Base-by-base conservation (phyloP, 2,329 filamentous ascomycete genomes). In the Verticillium zaregamsianum region DNA sequence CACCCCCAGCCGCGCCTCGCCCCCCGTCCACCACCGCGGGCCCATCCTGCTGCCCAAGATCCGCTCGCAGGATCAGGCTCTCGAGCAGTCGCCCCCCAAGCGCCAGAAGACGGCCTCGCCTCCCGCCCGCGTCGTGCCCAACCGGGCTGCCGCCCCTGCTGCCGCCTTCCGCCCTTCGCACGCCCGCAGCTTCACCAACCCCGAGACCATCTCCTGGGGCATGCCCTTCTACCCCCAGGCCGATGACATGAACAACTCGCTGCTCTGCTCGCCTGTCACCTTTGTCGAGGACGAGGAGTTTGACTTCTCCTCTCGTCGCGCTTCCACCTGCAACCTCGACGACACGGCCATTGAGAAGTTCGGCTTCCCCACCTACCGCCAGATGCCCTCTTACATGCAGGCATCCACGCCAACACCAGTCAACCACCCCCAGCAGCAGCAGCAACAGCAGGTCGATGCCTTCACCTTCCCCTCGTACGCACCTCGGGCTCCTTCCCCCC, bases 1-100 rank as follows among this genome's bases (percentile, higher is more conserved):
- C 59, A 93, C 90, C 14, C 90, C 91, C 45, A 78, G 82, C 49
- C 79, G 82, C 59, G 84, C 83, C 59, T 82, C 84, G 66, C 90
- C 90, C 37, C 90, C 91, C 63, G 85, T 93, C 68, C 85, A 88
- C 64, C 89, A 92, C 64, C 89, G 93, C 77, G 91, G 92, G 59
- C 91, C 92, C 59, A 80, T 92, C 57, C 80, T 96, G 63, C 82
- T 96, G 35, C 92, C 92, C 71, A 95, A 93, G 82, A 93, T 96
- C 78, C 86, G 92, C 64, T 86, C 86, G 49, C 92, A 95, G 77
- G 92, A 96, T 77, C 90, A 94, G 76, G 83, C 89, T 64, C 85
- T 92, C 64, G 86, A 88, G 59, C 45, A 52, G 45, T 72, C 74
- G 33, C 71, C 75, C 20, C 79, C 82, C 55, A 86, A 90, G 75